phyloP scores from a whole-genome alignment of 345 rosid species.

The Brassica carinata region DNA sequence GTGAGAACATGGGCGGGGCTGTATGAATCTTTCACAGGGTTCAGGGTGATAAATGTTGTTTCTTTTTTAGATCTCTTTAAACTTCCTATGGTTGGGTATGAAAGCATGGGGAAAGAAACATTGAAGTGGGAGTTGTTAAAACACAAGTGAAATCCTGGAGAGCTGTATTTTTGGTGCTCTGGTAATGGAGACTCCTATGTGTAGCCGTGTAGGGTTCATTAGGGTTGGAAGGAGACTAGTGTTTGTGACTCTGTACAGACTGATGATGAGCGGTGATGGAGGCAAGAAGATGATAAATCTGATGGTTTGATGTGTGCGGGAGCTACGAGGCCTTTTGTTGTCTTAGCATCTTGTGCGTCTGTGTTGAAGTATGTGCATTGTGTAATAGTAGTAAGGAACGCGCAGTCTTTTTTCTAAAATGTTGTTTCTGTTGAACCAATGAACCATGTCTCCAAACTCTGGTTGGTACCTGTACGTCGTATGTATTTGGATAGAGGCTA shows the following conservation, averaged over 20 bases:
- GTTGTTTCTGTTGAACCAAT: slow-evolving; percentile 28
- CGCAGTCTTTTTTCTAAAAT: slow-evolving; percentile 3
- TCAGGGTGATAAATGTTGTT: slow-evolving; percentile 26
- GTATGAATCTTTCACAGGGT: slow-evolving; percentile 6
- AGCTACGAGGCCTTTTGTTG: slow-evolving; percentile 31
- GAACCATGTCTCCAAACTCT: background rate
- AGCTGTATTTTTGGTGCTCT: slow-evolving; percentile 68
- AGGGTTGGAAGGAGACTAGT: slow-evolving; percentile 34
- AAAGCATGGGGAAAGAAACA: slow-evolving; percentile 37
- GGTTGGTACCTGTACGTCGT: background rate
- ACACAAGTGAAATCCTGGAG: slow-evolving; percentile 38
- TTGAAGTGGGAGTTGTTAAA: slow-evolving; percentile 50
- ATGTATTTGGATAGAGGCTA: background rate
- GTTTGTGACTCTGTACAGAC: slow-evolving; percentile 38
- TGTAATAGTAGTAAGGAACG: slow-evolving; percentile 32
- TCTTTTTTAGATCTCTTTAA: background rate
- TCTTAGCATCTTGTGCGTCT: slow-evolving; percentile 20
- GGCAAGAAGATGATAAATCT: too few relatives aligned
- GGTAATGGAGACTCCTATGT: slow-evolving; percentile 40
- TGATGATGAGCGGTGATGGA: slow-evolving; percentile 17
- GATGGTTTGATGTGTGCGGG: background rate
- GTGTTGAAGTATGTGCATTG: slow-evolving; percentile 24
- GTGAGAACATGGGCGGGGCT: background rate
- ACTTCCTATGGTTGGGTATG: slow-evolving; percentile 23
- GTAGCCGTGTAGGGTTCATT: slow-evolving; percentile 19